These are phyloP conservation scores for Aureobasidium sp. DNA, from an alignment of 2,329 filamentous ascomycete genomes.

Conservation along the genomic window DNA sequence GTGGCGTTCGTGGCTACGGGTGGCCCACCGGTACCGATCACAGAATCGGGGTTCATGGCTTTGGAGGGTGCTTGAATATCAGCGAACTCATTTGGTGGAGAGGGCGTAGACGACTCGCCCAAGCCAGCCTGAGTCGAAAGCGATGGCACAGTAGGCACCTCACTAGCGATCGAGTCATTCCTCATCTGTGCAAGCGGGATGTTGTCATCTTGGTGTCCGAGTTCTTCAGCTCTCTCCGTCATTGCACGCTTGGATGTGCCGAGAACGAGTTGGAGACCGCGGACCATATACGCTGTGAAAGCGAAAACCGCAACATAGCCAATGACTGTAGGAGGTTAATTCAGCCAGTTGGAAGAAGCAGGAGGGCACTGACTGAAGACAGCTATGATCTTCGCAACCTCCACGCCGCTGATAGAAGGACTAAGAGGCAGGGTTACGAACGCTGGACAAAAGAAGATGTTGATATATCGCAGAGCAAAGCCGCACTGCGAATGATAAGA, in stretches of 20 bases:
- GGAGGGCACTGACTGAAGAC: constrained; percentile 47
- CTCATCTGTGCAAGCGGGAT: constrained; percentile 39
- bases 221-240: constrained; percentile 47
- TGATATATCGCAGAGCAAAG: constrained; percentile 54
- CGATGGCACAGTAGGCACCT: constrained; percentile 1
- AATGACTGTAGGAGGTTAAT: constrained; percentile 36
- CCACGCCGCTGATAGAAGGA: constrained; percentile 45
- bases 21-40: constrained; percentile 24
- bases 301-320: constrained; percentile 50
- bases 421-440: constrained; percentile 55
- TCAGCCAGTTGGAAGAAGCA: not conserved
- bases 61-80: constrained; percentile 19
- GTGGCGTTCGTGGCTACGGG: constrained; percentile 15
- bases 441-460: constrained; percentile 52
- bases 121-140: not conserved
- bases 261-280: constrained; percentile 46
- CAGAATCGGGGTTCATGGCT: constrained; percentile 22
- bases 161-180: constrained; percentile 13
- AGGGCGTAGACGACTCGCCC: not conserved
- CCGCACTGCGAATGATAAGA: constrained; percentile 39
- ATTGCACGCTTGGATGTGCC: constrained; percentile 48
- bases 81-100: not conserved
- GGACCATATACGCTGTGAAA: constrained; percentile 49
- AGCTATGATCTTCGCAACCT: constrained; percentile 53
- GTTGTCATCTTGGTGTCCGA: constrained; percentile 39